These are phyloP conservation scores for Flaveria robusta DNA, from an alignment of 129 eudicot genomes.

Conservation along the genomic window DNA sequence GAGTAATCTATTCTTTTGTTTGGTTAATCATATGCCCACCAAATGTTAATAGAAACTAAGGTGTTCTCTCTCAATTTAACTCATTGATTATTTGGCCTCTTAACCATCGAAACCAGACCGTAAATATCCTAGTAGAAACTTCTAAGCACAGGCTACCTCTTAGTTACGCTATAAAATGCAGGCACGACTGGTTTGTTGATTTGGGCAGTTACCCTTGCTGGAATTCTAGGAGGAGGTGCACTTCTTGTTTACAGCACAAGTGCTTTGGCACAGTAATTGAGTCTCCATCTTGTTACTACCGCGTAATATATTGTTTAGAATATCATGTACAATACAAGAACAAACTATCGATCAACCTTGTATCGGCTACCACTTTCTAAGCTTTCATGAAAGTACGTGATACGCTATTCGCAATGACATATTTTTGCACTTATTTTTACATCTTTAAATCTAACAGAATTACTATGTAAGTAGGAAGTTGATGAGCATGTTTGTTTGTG, in stretches of 20 bases:
- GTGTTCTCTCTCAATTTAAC: too few species aligned
- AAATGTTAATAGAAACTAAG: neutral
- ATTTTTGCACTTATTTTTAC: neutral
- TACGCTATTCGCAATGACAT: neutral
- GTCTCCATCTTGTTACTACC: neutral
- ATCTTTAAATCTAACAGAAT: too few species aligned
- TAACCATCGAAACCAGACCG: neutral
- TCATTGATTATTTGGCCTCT: too few species aligned
- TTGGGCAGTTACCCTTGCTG: slow-evolving; percentile 86
- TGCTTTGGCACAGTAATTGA: slow-evolving; percentile 80
- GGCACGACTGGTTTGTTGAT: slow-evolving; percentile 69
- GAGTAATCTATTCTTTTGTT: slow-evolving; percentile 3
- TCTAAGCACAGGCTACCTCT: neutral
- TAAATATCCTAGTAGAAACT: neutral
- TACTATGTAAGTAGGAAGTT: too few species aligned
- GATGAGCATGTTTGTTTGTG: too few species aligned
- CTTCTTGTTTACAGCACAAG: slow-evolving; percentile 95
- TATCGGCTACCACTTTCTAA: neutral
- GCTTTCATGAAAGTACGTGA: neutral
- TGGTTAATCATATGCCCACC: neutral
- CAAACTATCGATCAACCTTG: neutral
- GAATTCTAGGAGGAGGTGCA: slow-evolving; percentile 93
- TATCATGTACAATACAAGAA: neutral
- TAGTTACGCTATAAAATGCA: neutral
- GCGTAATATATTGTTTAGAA: neutral